Evolutionary conservation across 1,139 yeast species (phyloP).

Genomic region (Blastobotrys capitulatus): DNA sequence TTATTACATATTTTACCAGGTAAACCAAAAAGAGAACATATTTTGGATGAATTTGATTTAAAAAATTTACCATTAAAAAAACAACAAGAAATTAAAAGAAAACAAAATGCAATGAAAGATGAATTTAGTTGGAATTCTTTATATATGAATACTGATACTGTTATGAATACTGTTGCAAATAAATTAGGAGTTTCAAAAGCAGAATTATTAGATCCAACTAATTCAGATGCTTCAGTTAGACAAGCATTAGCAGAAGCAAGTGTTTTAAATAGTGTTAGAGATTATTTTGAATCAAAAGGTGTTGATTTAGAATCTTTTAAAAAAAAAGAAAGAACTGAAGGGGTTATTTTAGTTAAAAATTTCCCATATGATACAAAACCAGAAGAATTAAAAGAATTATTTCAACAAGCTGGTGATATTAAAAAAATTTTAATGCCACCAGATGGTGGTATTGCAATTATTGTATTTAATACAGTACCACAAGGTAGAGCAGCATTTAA

Average conservation of each 20-base stretch:
- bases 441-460: constrained; percentile 91
- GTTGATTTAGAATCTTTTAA: constrained; percentile 75
- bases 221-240: constrained; percentile 86
- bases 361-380: constrained; percentile 81
- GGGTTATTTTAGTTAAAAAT: constrained; percentile 76
- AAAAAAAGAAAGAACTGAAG: constrained; percentile 73
- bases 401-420: constrained; percentile 72
- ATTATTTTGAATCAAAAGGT: constrained; percentile 77
- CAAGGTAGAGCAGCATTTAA: constrained; percentile 87
- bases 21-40: constrained; percentile 66
- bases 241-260: constrained; percentile 98
- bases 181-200: constrained; percentile 79
- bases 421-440: constrained; percentile 89
- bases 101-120: constrained; percentile 74
- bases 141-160: constrained; percentile 87
- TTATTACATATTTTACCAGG: constrained; percentile 85
- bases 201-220: constrained; percentile 81
- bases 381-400: constrained; percentile 76
- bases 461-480: constrained; percentile 82
- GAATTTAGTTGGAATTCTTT: constrained; percentile 96
- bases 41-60: constrained; percentile 84
- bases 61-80: constrained; percentile 88
- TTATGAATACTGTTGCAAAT: constrained; percentile 80
- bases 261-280: constrained; percentile 85
- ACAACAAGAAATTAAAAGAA: constrained; percentile 77